Evolutionary conservation across 108 stramenopile species (phyloP).

Genomic region (Cyclostephanos invisitatus): DNA sequence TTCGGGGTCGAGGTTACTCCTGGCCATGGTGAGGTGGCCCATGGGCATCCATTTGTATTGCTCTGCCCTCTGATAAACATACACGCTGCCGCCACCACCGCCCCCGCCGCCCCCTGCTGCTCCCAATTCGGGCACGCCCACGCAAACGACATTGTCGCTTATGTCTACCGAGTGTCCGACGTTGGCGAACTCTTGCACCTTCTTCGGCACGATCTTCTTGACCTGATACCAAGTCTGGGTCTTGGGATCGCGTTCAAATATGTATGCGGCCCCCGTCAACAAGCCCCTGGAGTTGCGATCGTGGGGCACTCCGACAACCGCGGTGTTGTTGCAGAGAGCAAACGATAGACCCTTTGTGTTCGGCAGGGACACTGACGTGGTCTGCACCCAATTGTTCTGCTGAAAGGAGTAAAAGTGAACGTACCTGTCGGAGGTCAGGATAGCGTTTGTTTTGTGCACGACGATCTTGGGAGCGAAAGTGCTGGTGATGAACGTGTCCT

Average conservation of each 20-base stretch:
- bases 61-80: conserved; percentile 25
- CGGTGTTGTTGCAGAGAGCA: conserved; percentile 23
- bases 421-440: conserved; percentile 21
- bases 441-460: conserved; percentile 15
- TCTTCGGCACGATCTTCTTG: conserved; percentile 43
- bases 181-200: conserved; percentile 23
- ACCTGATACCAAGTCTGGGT: conserved; percentile 41
- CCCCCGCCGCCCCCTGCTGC: background rate
- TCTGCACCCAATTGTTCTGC: conserved; percentile 22
- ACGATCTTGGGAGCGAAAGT: conserved; percentile 10
- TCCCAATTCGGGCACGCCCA: conserved; percentile 35
- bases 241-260: conserved; percentile 31
- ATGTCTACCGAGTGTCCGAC: conserved; percentile 37
- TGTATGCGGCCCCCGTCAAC: conserved; percentile 40
- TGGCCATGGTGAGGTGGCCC: conserved; percentile 10
- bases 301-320: conserved; percentile 41
- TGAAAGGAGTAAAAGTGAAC: conserved; percentile 18
- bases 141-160: conserved; percentile 18
- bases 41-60: conserved; percentile 38
- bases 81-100: conserved; percentile 20
- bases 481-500: conserved; percentile 7
- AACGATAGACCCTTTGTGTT: conserved; percentile 39
- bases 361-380: conserved; percentile 33
- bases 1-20: background rate
- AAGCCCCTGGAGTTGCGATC: conserved; percentile 37